These are phyloP conservation scores for Mayamaea pseudoterrestris DNA, from an alignment of 108 stramenopile genomes.

Conservation along the genomic window DNA sequence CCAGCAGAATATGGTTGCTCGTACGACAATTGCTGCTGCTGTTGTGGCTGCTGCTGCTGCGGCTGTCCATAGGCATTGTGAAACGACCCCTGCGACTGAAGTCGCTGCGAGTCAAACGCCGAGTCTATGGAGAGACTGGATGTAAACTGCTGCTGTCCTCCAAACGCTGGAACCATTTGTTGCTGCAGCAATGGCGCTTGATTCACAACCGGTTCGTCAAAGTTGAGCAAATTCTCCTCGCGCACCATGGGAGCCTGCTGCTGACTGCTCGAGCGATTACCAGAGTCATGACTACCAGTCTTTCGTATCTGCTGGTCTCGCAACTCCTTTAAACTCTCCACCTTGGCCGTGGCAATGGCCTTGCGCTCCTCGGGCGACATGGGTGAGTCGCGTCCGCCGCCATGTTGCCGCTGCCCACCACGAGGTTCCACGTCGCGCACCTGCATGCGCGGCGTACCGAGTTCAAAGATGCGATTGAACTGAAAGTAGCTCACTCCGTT, in stretches of 20 bases:
- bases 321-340: slow-evolving; percentile 30
- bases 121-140: too few species aligned
- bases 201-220: slow-evolving; percentile 25
- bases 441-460: slow-evolving; percentile 35
- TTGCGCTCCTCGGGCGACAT: slow-evolving; percentile 28
- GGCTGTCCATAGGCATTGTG: not conserved
- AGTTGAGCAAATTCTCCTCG: slow-evolving; percentile 8
- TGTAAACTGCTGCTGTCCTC: too few species aligned
- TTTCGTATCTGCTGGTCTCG: not conserved
- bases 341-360: slow-evolving; percentile 32
- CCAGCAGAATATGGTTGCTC: not conserved
- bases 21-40: too few species aligned
- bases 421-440: slow-evolving; percentile 3
- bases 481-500: slow-evolving; percentile 33
- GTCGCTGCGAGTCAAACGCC: too few species aligned
- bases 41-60: too few species aligned
- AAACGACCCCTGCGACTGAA: not conserved
- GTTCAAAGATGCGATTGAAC: slow-evolving; percentile 37
- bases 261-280: not conserved
- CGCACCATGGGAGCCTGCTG: not conserved
- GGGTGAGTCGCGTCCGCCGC: slow-evolving; percentile 11
- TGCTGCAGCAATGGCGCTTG: slow-evolving; percentile 6
- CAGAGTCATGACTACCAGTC: too few species aligned
- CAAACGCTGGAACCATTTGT: not conserved
- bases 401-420: slow-evolving; percentile 1